Evolutionary conservation across 345 rosid species (phyloP), one percentile per base, ranked within the genome.

Genomic region (Rhodomyrtus tomentosa): DNA sequence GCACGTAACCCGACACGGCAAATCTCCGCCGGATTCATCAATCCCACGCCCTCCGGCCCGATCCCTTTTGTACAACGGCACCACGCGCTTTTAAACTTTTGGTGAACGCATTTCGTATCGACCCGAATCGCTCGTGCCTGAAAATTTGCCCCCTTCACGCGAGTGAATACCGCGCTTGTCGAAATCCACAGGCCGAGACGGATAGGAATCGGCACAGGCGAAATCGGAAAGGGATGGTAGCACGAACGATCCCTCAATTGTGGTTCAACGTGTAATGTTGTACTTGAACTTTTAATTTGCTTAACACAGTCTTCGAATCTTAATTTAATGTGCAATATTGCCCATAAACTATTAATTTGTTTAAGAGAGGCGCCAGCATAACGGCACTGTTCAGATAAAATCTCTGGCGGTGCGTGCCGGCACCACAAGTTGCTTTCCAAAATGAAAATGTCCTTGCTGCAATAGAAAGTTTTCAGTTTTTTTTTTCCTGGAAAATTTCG

Each of bases 241-340:
- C 21, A 5, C 20, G 16, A 51, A 51, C 5, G 21, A 3, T 53
- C 0, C 3, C 3, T 5, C 3, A 53, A 7, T 3, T 53, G 20
- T 21, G 10, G 0, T 7, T 51, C 18, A 15, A 1, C 16, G 0
- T 5, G 1, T 5, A 1, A 53, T 16, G 7, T 0, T 4, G 10
- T 21, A 10, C 1, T 7, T 21, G 4, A 53, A 21, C 10, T 49
- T 53, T 53, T 21, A 20, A 21, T 20, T 21, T 0, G 2, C 7
- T 2, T 1, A 20, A n/a, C n/a, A n/a, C n/a, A 7, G 3, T 53
- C 0, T 3, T 6, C 7, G 3, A 53, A 7, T 7, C 21, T 53
- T 53, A 3, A 0, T 20, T 8, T 10, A 21, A 1, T 53, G 2
- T 1, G 4, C 3, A 3, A 53, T 7, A 1, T 3, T 3, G 4